Evolutionary conservation across 495 filamentous ascomycete genomes (phyloP), one percentile per base, ranked within the genome.

Genomic region (Aspergillus cavernicola): DNA sequence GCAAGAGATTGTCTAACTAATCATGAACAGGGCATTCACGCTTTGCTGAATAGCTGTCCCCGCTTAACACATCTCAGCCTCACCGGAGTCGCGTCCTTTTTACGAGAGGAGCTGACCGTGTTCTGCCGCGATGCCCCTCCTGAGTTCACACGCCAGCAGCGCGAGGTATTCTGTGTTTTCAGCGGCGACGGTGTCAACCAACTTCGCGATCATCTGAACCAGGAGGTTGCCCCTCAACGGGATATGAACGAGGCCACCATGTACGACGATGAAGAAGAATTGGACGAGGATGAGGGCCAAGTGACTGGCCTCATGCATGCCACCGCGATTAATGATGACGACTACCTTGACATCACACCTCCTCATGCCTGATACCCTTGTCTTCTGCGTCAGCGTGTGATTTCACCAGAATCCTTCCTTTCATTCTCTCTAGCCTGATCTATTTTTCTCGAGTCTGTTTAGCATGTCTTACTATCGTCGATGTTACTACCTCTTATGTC

Each of bases 81-180:
- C 57, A 99, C 95, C 2, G 95, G 95, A n/a, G 90, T 99, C 3
- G 85, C 85, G 38, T 87, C 87, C 1, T 82, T 86, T 66, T 81
- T 85, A 64, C 79, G 84, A 16, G 79, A 86, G 29, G 90, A 95
- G 48, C 78, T 97, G 2, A 86, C 87, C 26, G 67, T 68, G 4
- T 96, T 88, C 66, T 97, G 92, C 68, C 84, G 95, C 28, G 85
- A 87, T 58, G 90, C 95, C 0, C 95, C 93, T 35, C 69, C 78
- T 50, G 95, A 97, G 70, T 99, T 99, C 64, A 97, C 91, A 28
- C 85, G 92, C 6, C 90, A 96, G 61, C 93, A 99, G 65, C 85
- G 93, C 50, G 84, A 88, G 8, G 90, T 97, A 18, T 99, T 95
- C 67, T 99, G 95, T 66, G 95, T 99, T 36, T 99, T 97, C 69